These are phyloP conservation scores for Teratosphaeria destructans DNA, from an alignment of 2,329 filamentous ascomycete genomes.

Conservation along the genomic window DNA sequence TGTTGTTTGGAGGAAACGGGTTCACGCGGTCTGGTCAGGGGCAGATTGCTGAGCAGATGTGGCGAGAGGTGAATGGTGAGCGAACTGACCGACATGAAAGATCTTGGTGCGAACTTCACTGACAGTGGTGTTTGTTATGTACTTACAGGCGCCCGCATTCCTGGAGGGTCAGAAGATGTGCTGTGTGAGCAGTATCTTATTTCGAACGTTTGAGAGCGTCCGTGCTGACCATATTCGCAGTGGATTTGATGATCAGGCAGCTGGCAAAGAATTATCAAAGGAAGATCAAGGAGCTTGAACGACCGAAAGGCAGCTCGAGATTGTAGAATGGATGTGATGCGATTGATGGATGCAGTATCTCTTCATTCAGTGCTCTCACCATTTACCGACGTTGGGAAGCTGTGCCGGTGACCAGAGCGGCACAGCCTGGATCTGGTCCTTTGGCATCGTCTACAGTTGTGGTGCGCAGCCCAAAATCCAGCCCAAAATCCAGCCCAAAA, in stretches of 20 bases:
- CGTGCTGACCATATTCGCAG: slow-evolving; percentile 5
- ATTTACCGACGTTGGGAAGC: neutral
- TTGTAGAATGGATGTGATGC: slow-evolving; percentile 19
- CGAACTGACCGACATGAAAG: slow-evolving; percentile 6
- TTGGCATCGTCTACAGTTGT: too few relatives aligned
- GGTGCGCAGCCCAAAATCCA: neutral
- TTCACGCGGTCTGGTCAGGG: slow-evolving; percentile 61
- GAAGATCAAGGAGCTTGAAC: slow-evolving; percentile 45
- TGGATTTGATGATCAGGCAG: slow-evolving; percentile 60
- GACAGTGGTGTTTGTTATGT: neutral
- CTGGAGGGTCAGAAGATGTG: slow-evolving; percentile 61
- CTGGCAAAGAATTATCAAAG: slow-evolving; percentile 58
- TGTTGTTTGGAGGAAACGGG: slow-evolving; percentile 66
- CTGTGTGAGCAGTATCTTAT: slow-evolving; percentile 28
- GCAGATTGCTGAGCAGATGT: slow-evolving; percentile 58
- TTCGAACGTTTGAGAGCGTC: neutral
- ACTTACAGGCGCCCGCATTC: slow-evolving; percentile 2
- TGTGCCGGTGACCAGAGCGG: neutral
- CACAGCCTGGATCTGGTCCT: too few relatives aligned
- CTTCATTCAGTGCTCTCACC: neutral
- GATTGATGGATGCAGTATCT: neutral
- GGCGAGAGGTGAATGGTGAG: slow-evolving; percentile 13
- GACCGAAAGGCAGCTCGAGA: slow-evolving; percentile 32
- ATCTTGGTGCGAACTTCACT: too few relatives aligned
- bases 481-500: neutral